These are phyloP conservation scores for Colletotrichum noveboracense DNA, from an alignment of 2,329 filamentous ascomycete species.

Conservation along the genomic window DNA sequence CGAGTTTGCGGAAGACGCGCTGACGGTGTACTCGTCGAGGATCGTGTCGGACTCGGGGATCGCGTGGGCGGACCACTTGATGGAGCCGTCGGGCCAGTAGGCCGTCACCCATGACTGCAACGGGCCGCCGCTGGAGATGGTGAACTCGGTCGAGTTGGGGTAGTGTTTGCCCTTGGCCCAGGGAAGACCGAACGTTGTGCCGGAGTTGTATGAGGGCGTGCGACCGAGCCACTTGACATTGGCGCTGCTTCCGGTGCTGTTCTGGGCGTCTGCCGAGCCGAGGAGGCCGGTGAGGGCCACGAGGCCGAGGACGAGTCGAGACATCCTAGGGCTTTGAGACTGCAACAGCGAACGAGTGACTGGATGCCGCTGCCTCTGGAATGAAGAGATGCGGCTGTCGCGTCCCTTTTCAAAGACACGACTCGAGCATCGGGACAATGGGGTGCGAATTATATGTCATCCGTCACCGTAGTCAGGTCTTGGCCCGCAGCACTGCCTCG, in stretches of 20 bases:
- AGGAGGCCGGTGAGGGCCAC: constrained; percentile 17
- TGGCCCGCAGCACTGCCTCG: neutral
- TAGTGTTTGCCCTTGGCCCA: constrained; percentile 45
- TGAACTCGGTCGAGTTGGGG: constrained; percentile 41
- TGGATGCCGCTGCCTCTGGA: neutral
- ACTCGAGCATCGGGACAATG: neutral
- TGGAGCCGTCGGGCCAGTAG: constrained; percentile 64
- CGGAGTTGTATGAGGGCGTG: constrained; percentile 36
- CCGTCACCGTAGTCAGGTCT: neutral
- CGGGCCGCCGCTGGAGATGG: constrained; percentile 28
- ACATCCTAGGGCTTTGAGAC: constrained; percentile 5
- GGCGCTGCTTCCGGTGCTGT: constrained; percentile 13
- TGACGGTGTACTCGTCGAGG: constrained; percentile 45
- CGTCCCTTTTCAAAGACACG: neutral
- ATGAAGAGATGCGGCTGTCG: neutral
- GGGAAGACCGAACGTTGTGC: constrained; percentile 49
- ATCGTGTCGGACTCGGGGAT: constrained; percentile 46
- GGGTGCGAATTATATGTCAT: neutral
- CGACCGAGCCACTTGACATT: constrained; percentile 45
- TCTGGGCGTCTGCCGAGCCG: constrained; percentile 9
- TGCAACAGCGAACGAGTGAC: neutral
- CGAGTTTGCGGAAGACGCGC: constrained; percentile 26
- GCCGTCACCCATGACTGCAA: constrained; percentile 61
- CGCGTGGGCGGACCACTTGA: constrained; percentile 67
- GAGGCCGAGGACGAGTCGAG: constrained; percentile 10